Percentiles rank a stretch among this genome's conserved stretches.
These are phyloP conservation scores for Pseudogymnoascus sp. DNA, from an alignment of 2,329 filamentous ascomycete species.

Conservation along the genomic window DNA sequence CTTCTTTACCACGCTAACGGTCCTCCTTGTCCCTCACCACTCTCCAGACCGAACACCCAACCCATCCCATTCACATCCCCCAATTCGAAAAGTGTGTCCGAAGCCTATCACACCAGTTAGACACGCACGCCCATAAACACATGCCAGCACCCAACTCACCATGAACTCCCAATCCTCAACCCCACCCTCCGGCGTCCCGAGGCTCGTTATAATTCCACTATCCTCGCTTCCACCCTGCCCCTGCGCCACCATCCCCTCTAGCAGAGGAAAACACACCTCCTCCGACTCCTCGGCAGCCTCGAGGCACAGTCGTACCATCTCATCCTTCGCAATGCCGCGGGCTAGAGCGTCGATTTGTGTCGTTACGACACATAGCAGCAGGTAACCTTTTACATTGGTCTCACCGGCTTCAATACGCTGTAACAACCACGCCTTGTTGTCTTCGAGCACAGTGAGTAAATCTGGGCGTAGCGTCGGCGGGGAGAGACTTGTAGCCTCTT, in stretches of 20 bases:
- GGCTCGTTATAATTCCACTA: constrained; percentile 18
- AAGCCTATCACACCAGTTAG: constrained; percentile 21
- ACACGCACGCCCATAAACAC: neutral
- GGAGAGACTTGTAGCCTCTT: constrained; percentile 35
- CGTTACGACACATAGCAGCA: constrained; percentile 29
- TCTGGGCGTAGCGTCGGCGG: constrained; percentile 32
- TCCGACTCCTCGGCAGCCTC: constrained; percentile 32
- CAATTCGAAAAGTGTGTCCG: constrained; percentile 25
- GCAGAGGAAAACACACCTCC: constrained; percentile 27
- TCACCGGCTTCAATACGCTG: constrained; percentile 34
- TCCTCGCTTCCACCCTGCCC: constrained; percentile 12
- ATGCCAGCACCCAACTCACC: constrained; percentile 26
- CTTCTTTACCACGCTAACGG: neutral
- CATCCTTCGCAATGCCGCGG: constrained; percentile 28
- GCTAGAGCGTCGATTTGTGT: constrained; percentile 37
- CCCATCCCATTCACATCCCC: constrained; percentile 17
- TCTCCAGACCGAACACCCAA: constrained; percentile 18
- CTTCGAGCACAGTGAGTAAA: constrained; percentile 34
- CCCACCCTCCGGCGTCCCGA: constrained; percentile 22
- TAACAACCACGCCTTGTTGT: constrained; percentile 32
- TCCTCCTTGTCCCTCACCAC: constrained; percentile 6
- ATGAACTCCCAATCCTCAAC: constrained; percentile 37
- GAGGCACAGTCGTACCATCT: constrained; percentile 30
- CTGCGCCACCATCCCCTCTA: constrained; percentile 28
- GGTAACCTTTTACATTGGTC: constrained; percentile 36